A percentile compares a stretch with the other conserved stretches of the same genome.
phyloP scores from a whole-genome alignment of 1,284 basidiomycete species.

The Earliella scabrosa region DNA sequence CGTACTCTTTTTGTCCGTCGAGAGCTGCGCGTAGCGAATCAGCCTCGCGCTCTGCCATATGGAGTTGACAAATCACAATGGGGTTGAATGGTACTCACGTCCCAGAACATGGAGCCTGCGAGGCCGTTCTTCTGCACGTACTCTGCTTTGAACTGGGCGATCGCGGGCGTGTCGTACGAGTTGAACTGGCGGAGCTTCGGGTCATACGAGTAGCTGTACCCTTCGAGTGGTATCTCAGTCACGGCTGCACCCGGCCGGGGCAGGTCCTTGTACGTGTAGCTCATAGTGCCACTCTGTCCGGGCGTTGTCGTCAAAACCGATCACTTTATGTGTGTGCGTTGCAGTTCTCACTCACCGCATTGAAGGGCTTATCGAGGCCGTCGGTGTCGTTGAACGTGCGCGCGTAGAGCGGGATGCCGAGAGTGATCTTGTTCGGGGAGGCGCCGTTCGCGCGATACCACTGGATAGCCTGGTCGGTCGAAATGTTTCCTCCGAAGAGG shows the following conservation, averaged over 20 bases:
- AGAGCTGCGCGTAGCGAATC: slow-evolving; percentile 47
- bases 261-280: no score
- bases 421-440: slow-evolving; percentile 71
- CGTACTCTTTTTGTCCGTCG: slow-evolving; percentile 61
- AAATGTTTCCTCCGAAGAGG: slow-evolving; percentile 73
- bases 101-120: slow-evolving; percentile 87
- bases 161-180: slow-evolving; percentile 81
- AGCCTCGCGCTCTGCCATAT: no score
- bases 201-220: slow-evolving; percentile 71
- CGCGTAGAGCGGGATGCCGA: slow-evolving; percentile 90
- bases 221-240: slow-evolving; percentile 42
- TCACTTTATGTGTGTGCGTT: no score
- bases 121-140: slow-evolving; percentile 72
- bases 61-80: no score
- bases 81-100: slow-evolving; percentile 43
- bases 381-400: slow-evolving; percentile 81
- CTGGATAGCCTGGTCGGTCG: slow-evolving; percentile 73
- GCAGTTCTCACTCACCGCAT: slow-evolving; percentile 64
- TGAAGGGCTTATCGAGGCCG: slow-evolving; percentile 78
- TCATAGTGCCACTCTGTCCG: slow-evolving; percentile 50
- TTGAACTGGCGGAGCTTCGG: slow-evolving; percentile 58
- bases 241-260: slow-evolving; percentile 67
- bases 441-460: slow-evolving; percentile 74
- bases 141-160: slow-evolving; percentile 74
- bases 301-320: no score